Evolutionary conservation across 2,329 filamentous ascomycete genomes (phyloP), one percentile per base, ranked within the genome.

Genomic region (Fragosphaeria purpurea): DNA sequence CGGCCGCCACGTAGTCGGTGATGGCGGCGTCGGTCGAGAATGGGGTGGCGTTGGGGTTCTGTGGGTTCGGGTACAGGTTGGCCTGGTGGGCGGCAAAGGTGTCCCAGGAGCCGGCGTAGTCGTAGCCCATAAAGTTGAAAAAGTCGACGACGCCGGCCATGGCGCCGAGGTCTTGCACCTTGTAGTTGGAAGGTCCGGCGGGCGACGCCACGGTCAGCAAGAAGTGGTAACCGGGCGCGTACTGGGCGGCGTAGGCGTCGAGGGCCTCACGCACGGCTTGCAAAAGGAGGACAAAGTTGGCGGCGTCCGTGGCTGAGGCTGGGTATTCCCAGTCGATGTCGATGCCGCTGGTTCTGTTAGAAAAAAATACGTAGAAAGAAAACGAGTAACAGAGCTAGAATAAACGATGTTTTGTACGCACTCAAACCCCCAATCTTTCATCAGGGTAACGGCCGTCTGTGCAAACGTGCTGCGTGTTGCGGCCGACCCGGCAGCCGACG

Each of bases 61-160:
- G 58, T 1, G 63, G 59, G 44, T 76, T 80, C 4, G 72, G 63
- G 63, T 79, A 85, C 8, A 91, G 62, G 61, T 93, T 93, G 6
- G 86, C 79, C 60, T 83, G 75, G 65, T 93, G 85, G 4, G 81
- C 85, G 2, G 81, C 71, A 6, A 63, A 63, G 8, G 67, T 65
- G 57, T 81, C 77, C 81, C 82, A 91, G 9, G 75, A 76, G 7
- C 85, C 85, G 2, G 83, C 75, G 60, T 74, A 88, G 67, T 88
- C 85, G 60, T 88, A 88, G 1, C 80, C 78, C 82, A 88, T 88
- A 8, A 85, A 65, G 61, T 80, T 74, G 62, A 78, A 71, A 52
- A 70, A 70, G 59, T 82, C 77, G 6, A 80, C 62, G 6, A 73
- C 65, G 3, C 61, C 45, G 32, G 72, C 69, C 62, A 80, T 73